Evolutionary conservation across 352 stramenopile genomes (phyloP).

Genomic region (Globisporangium spiculum): DNA sequence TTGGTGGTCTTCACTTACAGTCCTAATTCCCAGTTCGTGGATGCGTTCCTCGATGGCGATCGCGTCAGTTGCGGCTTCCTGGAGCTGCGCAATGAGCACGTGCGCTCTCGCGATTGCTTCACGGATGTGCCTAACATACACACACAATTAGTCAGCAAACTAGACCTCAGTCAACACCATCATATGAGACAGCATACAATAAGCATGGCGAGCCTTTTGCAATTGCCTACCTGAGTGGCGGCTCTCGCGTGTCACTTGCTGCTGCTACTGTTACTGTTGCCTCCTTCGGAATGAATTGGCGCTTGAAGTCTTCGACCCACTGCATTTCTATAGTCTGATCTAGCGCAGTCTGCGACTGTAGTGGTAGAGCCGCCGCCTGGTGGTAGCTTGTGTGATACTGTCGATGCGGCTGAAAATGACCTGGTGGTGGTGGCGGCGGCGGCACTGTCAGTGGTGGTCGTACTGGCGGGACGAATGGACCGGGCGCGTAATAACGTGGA

Average conservation of each 20-base stretch:
- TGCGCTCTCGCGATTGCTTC: constrained; percentile 9
- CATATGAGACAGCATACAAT: neutral
- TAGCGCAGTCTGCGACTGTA: neutral
- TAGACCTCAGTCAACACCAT: too few species aligned
- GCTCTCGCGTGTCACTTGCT: neutral
- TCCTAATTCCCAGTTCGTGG: neutral
- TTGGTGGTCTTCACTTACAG: neutral
- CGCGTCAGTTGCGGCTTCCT: constrained; percentile 17
- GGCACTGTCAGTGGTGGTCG: neutral
- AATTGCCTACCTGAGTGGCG: constrained; percentile 8
- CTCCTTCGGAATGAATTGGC: constrained; percentile 1
- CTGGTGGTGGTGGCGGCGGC: neutral
- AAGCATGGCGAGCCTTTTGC: neutral
- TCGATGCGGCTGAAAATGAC: neutral
- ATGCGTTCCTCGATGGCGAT: constrained; percentile 19
- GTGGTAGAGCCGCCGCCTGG: neutral
- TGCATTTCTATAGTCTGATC: constrained; percentile 8
- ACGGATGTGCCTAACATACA: constrained; percentile 6
- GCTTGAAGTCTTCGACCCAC: constrained; percentile 18
- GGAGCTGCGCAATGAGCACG: constrained; percentile 18
- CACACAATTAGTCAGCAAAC: too few species aligned
- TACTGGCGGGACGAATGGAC: neutral
- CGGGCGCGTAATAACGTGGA: neutral
- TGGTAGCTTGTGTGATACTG: neutral
- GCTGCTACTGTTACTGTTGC: neutral